Conservation (phyloP, 208 protist genomes). For the Acanthamoeba pearcei region DNA sequence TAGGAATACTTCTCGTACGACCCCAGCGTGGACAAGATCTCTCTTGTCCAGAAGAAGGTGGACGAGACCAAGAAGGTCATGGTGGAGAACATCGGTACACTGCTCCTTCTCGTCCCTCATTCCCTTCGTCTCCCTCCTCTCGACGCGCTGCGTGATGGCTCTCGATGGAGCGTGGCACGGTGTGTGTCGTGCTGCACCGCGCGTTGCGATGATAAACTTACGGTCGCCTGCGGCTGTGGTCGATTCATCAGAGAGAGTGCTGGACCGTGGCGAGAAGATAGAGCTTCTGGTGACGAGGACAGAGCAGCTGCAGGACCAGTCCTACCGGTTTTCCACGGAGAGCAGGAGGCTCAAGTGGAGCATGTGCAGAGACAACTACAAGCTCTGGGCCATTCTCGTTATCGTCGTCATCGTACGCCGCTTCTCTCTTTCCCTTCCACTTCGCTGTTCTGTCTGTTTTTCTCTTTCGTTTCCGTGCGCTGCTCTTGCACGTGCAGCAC, state of each 20-base stretch:
- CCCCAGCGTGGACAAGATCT: constrained; percentile 82
- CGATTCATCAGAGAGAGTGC: constrained; percentile 82
- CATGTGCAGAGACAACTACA: constrained; percentile 90
- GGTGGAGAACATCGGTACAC: constrained; percentile 88
- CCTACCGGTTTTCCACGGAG: constrained; percentile 85
- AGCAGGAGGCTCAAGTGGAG: constrained; percentile 83
- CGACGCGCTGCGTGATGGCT: background rate
- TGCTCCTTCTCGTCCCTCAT: background rate
- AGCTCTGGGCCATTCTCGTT: constrained; percentile 83
- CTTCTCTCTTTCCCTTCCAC: background rate
- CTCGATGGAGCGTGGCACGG: background rate
- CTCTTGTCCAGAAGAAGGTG: constrained; percentile 80
- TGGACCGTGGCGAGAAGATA: constrained; percentile 89
- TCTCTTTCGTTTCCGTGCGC: background rate
- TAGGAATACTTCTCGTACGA: constrained; percentile 84
- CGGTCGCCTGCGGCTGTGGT: background rate
- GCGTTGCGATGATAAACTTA: background rate
- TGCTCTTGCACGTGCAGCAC: background rate
- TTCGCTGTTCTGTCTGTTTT: background rate
- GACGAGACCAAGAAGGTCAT: constrained; percentile 90
- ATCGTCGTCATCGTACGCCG: constrained; percentile 78
- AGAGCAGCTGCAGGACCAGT: constrained; percentile 84
- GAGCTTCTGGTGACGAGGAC: constrained; percentile 90
- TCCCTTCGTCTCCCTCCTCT: background rate
- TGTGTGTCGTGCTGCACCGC: background rate